These are phyloP conservation scores for Sedum album DNA, from an alignment of 164 flowering plant genomes.

Conservation along the genomic window DNA sequence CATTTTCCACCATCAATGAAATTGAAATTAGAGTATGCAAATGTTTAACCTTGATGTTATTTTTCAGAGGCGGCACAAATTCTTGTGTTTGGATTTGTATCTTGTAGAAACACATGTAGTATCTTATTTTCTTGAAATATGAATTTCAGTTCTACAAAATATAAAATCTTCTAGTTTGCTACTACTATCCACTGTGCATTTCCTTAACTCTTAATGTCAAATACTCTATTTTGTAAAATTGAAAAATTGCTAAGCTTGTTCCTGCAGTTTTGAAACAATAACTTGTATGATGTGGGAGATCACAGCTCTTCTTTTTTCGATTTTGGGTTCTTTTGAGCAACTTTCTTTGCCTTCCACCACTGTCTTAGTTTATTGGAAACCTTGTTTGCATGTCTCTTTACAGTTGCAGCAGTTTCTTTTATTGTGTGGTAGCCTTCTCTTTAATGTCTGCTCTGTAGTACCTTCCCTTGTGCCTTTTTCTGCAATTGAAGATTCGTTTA, in stretches of 20 bases:
- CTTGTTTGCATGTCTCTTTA: slow-evolving; percentile 44
- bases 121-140: neutral
- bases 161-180: too few relatives aligned
- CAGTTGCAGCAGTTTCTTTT: slow-evolving; percentile 23
- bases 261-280: neutral
- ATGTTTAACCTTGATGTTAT: neutral
- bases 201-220: too few relatives aligned
- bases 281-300: too few relatives aligned
- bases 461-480: slow-evolving; percentile 64
- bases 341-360: slow-evolving; percentile 58
- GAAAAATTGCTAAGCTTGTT: too few relatives aligned
- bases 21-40: neutral
- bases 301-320: slow-evolving; percentile 41
- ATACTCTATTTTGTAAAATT: too few relatives aligned
- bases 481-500: slow-evolving; percentile 14
- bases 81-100: neutral
- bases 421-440: slow-evolving; percentile 37
- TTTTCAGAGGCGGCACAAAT: neutral
- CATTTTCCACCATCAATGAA: neutral
- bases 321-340: slow-evolving; percentile 30
- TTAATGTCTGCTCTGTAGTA: slow-evolving; percentile 44
- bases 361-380: slow-evolving; percentile 31
- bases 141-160: too few relatives aligned
- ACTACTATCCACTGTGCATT: too few relatives aligned
- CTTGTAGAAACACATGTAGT: too few relatives aligned